Evolutionary conservation across 1,139 yeast species (phyloP).

Genomic region (Yamadazyma friedrichii): DNA sequence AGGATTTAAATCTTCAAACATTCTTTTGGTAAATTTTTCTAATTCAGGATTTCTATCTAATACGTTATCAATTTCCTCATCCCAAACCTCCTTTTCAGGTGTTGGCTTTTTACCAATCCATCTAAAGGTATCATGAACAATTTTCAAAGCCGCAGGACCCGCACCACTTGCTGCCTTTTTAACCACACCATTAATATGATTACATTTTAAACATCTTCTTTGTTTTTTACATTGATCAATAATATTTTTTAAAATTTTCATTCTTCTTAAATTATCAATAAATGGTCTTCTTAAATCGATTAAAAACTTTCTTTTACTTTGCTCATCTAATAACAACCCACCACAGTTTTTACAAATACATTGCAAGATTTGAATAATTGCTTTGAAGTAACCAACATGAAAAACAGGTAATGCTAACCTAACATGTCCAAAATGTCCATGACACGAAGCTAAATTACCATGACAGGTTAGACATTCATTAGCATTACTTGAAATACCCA

Average conservation of each 20-base stretch:
- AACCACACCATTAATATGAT: slow-evolving; percentile 91
- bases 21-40: slow-evolving; percentile 82
- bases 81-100: slow-evolving; percentile 85
- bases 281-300: slow-evolving; percentile 82
- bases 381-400: slow-evolving; percentile 95
- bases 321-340: slow-evolving; percentile 70
- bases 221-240: slow-evolving; percentile 95
- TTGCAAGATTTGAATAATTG: slow-evolving; percentile 85
- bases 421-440: slow-evolving; percentile 97
- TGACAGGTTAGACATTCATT: slow-evolving; percentile 88
- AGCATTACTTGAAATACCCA: slow-evolving; percentile 92
- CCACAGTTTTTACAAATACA: slow-evolving; percentile 92
- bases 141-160: slow-evolving; percentile 89
- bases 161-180: slow-evolving; percentile 94
- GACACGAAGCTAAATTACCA: slow-evolving; percentile 91
- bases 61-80: slow-evolving; percentile 75
- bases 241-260: slow-evolving; percentile 80
- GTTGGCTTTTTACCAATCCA: slow-evolving; percentile 92
- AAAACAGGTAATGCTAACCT: slow-evolving; percentile 92
- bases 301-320: slow-evolving; percentile 64
- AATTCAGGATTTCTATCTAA: slow-evolving; percentile 77
- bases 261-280: slow-evolving; percentile 85
- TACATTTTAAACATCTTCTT: slow-evolving; percentile 84
- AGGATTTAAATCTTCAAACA: slow-evolving; percentile 93
- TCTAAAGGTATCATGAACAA: slow-evolving; percentile 93